Percentiles rank a stretch among this genome's conserved stretches.
Conservation (phyloP, 116 monocot species). For the Trichopus zeylanicus region DNA sequence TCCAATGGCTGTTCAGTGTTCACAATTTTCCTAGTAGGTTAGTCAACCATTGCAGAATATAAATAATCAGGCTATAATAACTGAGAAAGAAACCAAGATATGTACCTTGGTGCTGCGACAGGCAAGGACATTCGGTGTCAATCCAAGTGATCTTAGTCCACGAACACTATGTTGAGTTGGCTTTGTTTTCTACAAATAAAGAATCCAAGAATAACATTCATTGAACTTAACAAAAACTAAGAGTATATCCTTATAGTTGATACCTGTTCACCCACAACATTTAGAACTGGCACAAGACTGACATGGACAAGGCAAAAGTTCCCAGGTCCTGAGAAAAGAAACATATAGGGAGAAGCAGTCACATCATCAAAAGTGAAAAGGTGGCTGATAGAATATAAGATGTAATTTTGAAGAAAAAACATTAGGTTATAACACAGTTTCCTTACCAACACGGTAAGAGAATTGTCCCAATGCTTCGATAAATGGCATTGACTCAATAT, state of each 20-base stretch:
- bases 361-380: too few relatives aligned
- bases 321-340: conserved; percentile 33
- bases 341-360: background rate
- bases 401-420: background rate
- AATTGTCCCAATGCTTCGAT: conserved; percentile 70
- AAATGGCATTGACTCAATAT: conserved; percentile 78
- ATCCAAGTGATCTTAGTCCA: conserved; percentile 52
- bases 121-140: conserved; percentile 59
- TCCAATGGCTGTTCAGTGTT: conserved; percentile 42
- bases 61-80: conserved; percentile 1
- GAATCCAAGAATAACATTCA: background rate
- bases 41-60: background rate
- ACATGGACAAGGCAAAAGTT: conserved; percentile 76
- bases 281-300: conserved; percentile 68
- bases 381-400: background rate
- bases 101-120: conserved; percentile 51
- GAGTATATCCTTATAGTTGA: background rate
- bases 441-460: conserved; percentile 54
- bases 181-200: conserved; percentile 55
- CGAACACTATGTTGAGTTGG: conserved; percentile 74
- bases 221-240: background rate
- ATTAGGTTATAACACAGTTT: background rate
- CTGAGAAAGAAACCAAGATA: background rate
- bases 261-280: conserved; percentile 78
- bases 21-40: background rate